These are phyloP conservation scores for Didymosphaeria variabile DNA, from an alignment of 2,329 filamentous ascomycete species.

Conservation along the genomic window DNA sequence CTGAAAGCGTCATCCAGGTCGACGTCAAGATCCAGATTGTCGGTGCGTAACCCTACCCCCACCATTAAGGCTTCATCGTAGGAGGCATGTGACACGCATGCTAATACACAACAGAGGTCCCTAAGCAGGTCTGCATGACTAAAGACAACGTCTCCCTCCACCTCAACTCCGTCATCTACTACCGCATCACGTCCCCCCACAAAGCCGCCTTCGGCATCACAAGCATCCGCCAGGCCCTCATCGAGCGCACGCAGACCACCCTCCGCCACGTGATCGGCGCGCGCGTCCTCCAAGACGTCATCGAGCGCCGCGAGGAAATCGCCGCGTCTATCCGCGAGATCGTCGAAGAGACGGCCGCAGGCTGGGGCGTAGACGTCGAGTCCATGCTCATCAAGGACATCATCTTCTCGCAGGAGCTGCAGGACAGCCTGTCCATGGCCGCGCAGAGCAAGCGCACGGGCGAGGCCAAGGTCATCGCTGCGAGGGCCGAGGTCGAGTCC, in stretches of 20 bases:
- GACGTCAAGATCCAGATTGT: conserved; percentile 99
- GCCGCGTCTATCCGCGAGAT: conserved; percentile 95
- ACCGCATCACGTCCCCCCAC: conserved; percentile 94
- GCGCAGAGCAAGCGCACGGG: conserved; percentile 98
- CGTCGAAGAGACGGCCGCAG: conserved; percentile 91
- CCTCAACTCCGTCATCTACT: conserved; percentile 97
- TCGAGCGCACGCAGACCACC: conserved; percentile 98
- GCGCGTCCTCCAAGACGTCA: conserved; percentile 94
- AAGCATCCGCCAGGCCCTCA: conserved; percentile 93
- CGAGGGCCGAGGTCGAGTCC: conserved; percentile 95
- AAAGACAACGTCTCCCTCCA: conserved; percentile 98
- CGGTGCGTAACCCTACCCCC: conserved; percentile 51
- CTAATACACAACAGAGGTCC: conserved; percentile 71
- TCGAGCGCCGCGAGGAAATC: conserved; percentile 97
- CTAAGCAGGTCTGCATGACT: conserved; percentile 97
- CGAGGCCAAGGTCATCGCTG: conserved; percentile 97
- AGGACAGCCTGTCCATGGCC: conserved; percentile 97
- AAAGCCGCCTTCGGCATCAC: conserved; percentile 96
- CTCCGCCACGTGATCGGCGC: conserved; percentile 96
- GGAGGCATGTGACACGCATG: no score
- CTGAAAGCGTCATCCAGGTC: conserved; percentile 87
- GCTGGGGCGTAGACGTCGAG: conserved; percentile 96
- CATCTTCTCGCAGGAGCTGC: conserved; percentile 93
- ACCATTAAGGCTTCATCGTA: no score
- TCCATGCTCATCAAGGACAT: conserved; percentile 99